Base-by-base conservation (phyloP, 208 protist genomes). In the Leishmania guyanensis region DNA sequence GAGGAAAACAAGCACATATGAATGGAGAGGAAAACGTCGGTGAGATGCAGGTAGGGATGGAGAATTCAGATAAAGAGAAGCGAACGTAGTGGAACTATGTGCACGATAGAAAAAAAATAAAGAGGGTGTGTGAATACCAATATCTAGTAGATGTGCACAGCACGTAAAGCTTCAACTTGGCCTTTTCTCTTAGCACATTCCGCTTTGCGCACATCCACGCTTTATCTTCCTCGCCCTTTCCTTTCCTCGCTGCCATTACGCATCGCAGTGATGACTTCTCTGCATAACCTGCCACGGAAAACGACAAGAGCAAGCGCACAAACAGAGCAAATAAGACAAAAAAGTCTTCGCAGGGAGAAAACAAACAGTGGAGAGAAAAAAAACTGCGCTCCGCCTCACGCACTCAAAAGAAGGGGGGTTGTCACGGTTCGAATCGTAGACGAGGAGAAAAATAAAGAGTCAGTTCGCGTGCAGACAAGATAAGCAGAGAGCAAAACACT, bases 311-410 rank as follows among this genome's bases (percentile, higher is more conserved):
- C 43, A 26, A 26, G 22, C 56, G 4, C 4, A 62, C 56, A 62
- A 26, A 62, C 56, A 62, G 9, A 20, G 16, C 12, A 10, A 14
- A 43, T 46, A 33, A 70, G 14, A 68, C 26, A 36, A 39, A 70
- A 70, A 14, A 17, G 29, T 3, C 60, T 22, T 20, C 4, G 20
- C 46, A 16, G 3, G 66, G 12, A 74, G 58, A 65, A 56, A 12
- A 2, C 8, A 20, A 80, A 76, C 20, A 79, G 22, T 9, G 8
- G 22, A 29, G 22, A 36, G 29, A 26, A 43, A 39, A 53, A 70
- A 46, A 77, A 83, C 2, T 46, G 65, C 80, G 51, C 74, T 85
- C 64, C 76, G 75, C 58, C 58, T 29, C 16, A 5, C 0, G 9
- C 58, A 14, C 6, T 26, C 58, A 71, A 70, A 79, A 80, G 26